Evolutionary conservation across 1,284 basidiomycete species (phyloP).

Genomic region (Cutaneotrichosporon cutaneum): DNA sequence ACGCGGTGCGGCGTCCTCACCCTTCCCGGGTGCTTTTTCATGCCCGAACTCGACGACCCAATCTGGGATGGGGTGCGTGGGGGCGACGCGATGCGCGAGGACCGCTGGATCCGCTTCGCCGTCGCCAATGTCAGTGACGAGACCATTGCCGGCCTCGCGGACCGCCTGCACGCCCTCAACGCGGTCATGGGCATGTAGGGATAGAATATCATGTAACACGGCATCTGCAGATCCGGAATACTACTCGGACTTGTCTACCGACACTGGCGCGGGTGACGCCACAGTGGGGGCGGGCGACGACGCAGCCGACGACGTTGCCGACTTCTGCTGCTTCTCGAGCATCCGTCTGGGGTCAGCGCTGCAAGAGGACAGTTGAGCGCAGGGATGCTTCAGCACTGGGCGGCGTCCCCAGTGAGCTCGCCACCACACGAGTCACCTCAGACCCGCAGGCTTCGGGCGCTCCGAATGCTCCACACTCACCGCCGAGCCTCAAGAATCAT

Average conservation of each 20-base stretch:
- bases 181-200: constrained; percentile 26
- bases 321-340: constrained; percentile 45
- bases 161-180: constrained; percentile 59
- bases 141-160: constrained; percentile 61
- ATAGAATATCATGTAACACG: constrained; percentile 13
- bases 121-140: constrained; percentile 76
- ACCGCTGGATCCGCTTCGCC: constrained; percentile 58
- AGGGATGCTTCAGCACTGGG: background rate
- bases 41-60: constrained; percentile 40
- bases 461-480: constrained; percentile 30
- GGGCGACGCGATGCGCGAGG: constrained; percentile 38
- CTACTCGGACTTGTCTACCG: constrained; percentile 23
- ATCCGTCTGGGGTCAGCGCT: constrained; percentile 32
- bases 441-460: background rate
- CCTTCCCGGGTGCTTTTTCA: constrained; percentile 71
- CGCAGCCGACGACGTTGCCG: constrained; percentile 23
- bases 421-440: background rate
- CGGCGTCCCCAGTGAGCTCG: background rate
- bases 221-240: constrained; percentile 10
- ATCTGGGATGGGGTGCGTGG: constrained; percentile 37
- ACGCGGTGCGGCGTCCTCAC: constrained; percentile 64
- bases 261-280: background rate
- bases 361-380: background rate
- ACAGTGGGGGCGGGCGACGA: constrained; percentile 7
- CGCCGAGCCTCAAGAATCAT: constrained; percentile 49